Conservation (phyloP, 192 early-diverging fungal genomes). For the Funneliformis mosseae region DNA sequence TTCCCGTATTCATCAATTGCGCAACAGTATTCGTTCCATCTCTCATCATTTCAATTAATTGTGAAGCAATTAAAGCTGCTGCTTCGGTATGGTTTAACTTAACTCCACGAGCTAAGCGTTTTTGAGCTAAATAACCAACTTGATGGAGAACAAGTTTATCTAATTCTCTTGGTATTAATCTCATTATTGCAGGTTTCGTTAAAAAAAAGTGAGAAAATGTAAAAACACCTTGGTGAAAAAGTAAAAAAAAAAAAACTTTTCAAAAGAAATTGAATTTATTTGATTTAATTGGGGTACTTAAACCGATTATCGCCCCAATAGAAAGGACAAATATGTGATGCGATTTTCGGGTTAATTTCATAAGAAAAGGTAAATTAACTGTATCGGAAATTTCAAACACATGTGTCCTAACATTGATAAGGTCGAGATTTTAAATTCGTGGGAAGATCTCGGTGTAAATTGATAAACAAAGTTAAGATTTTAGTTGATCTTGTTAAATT, state of each 20-base stretch:
- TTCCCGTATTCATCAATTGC: conserved; percentile 85
- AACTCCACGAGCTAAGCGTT: conserved; percentile 85
- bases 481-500: too few relatives aligned
- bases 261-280: neutral
- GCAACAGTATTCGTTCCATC: conserved; percentile 87
- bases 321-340: too few relatives aligned
- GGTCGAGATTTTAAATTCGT: too few relatives aligned
- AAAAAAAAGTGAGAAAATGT: neutral
- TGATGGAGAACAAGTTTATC: conserved; percentile 93
- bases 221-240: neutral
- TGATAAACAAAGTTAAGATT: too few relatives aligned
- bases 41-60: conserved; percentile 85
- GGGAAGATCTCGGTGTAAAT: too few relatives aligned
- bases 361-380: too few relatives aligned
- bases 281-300: neutral
- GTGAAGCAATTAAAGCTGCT: conserved; percentile 85
- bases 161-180: conserved; percentile 85
- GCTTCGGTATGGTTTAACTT: conserved; percentile 87
- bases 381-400: too few relatives aligned
- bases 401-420: too few relatives aligned
- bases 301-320: neutral
- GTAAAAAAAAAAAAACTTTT: neutral
- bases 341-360: too few relatives aligned
- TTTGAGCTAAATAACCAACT: conserved; percentile 87
- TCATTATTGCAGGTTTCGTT: conserved; percentile 49